phyloP scores from a whole-genome alignment of 257 asterid genomes.

The Striga asiatica region DNA sequence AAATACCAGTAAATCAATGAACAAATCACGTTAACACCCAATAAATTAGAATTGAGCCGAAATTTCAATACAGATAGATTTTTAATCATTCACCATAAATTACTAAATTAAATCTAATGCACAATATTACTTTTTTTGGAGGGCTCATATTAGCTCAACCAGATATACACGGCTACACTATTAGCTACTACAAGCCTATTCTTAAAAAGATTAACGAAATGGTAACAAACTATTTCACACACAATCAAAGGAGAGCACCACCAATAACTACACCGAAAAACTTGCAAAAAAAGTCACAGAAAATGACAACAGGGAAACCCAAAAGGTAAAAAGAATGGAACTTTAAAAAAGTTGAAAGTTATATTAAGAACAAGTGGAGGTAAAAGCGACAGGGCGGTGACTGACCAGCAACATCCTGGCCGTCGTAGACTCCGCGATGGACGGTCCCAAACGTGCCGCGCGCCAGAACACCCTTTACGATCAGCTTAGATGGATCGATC shows the following conservation, averaged over 20 bases:
- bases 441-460: constrained; percentile 90
- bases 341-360: neutral
- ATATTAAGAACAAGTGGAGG: neutral
- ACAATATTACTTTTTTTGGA: too few species aligned
- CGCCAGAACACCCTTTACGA: constrained; percentile 56
- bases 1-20: neutral
- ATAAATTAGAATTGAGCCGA: constrained; percentile 18
- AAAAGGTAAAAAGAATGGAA: neutral
- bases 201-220: too few species aligned
- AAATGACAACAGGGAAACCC: neutral
- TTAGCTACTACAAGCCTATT: too few species aligned
- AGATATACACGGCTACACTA: too few species aligned
- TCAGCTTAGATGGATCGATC: constrained; percentile 64
- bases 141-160: too few species aligned
- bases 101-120: too few species aligned
- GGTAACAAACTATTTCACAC: too few species aligned
- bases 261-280: too few species aligned
- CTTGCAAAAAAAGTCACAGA: too few species aligned
- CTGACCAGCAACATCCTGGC: constrained; percentile 85
- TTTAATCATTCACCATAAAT: too few species aligned
- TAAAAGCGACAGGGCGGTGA: neutral
- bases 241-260: too few species aligned
- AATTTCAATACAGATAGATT: too few species aligned
- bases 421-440: constrained; percentile 78
- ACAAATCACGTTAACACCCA: constrained; percentile 10